phyloP scores from a whole-genome alignment of 495 filamentous ascomycete species.

The Aspergillus campestris region DNA sequence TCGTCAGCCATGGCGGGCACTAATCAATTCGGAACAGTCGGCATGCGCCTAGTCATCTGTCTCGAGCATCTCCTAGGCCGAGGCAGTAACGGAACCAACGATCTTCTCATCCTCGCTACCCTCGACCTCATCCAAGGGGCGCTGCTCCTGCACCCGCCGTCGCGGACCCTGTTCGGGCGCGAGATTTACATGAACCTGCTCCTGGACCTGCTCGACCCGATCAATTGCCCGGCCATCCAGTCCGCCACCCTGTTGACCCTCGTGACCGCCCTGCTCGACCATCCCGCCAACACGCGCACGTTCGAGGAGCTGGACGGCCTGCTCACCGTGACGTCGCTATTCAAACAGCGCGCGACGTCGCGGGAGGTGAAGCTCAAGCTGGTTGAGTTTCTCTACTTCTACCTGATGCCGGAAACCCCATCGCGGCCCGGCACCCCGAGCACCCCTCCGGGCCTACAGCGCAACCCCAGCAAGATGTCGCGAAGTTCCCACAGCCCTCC shows the following conservation, averaged over 20 bases:
- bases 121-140: slow-evolving; percentile 87
- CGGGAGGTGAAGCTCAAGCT: slow-evolving; percentile 87
- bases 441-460: slow-evolving; percentile 45
- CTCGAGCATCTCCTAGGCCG: slow-evolving; percentile 82
- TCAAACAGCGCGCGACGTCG: slow-evolving; percentile 73
- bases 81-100: slow-evolving; percentile 71
- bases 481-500: slow-evolving; percentile 31
- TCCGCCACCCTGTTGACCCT: slow-evolving; percentile 81
- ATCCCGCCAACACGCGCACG: slow-evolving; percentile 75
- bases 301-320: slow-evolving; percentile 93
- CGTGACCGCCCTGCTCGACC: slow-evolving; percentile 76
- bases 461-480: slow-evolving; percentile 63
- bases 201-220: slow-evolving; percentile 87
- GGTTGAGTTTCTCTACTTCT: slow-evolving; percentile 95
- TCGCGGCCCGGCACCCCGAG: slow-evolving; percentile 35
- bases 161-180: slow-evolving; percentile 75
- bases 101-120: slow-evolving; percentile 79
- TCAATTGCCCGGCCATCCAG: slow-evolving; percentile 86
- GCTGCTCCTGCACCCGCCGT: slow-evolving; percentile 87
- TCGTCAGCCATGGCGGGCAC: neutral
- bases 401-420: slow-evolving; percentile 86
- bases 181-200: slow-evolving; percentile 95
- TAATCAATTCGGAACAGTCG: slow-evolving; percentile 43
- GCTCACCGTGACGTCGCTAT: slow-evolving; percentile 84
- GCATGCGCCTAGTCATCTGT: slow-evolving; percentile 75